Evolutionary conservation across 140 eudicot species (phyloP).

Genomic region (Oenanthe javanica): DNA sequence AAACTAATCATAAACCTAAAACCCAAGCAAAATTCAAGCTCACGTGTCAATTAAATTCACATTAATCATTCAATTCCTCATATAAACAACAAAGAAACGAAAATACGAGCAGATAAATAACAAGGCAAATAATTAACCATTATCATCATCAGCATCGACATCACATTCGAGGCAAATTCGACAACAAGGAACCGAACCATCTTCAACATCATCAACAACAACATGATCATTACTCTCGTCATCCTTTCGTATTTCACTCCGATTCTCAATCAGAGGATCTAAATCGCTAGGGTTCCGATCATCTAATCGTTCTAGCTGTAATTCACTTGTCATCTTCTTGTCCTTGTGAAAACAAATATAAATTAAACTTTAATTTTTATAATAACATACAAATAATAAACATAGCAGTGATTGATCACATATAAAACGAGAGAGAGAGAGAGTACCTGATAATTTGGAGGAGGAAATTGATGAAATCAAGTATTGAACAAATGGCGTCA

Average conservation of each 20-base stretch:
- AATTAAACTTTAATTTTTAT: not conserved
- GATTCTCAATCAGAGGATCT: conserved; percentile 31
- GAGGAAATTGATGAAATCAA: not conserved
- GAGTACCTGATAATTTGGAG: not conserved
- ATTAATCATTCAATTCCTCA: not conserved
- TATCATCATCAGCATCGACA: conserved; percentile 35
- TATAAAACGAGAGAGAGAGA: not conserved
- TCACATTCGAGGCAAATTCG: conserved; percentile 85
- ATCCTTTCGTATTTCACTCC: not conserved
- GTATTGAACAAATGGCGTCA: not conserved
- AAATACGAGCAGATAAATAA: no score
- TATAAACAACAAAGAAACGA: not conserved
- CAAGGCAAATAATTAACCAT: conserved; percentile 33
- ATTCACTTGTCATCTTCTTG: conserved; percentile 23
- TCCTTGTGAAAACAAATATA: not conserved
- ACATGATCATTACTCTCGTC: conserved; percentile 12
- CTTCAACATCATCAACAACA: conserved; percentile 46
- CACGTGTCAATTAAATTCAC: not conserved
- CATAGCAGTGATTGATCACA: no score
- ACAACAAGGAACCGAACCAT: conserved; percentile 50
- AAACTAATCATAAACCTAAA: not conserved
- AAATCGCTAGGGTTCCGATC: conserved; percentile 24
- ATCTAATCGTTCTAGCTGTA: conserved; percentile 20
- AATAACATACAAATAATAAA: not conserved
- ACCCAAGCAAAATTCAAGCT: not conserved